Evolutionary conservation across 176 grass and related monocot species (phyloP), one percentile per base, ranked within the genome.

Genomic region (Paspalum notatum): DNA sequence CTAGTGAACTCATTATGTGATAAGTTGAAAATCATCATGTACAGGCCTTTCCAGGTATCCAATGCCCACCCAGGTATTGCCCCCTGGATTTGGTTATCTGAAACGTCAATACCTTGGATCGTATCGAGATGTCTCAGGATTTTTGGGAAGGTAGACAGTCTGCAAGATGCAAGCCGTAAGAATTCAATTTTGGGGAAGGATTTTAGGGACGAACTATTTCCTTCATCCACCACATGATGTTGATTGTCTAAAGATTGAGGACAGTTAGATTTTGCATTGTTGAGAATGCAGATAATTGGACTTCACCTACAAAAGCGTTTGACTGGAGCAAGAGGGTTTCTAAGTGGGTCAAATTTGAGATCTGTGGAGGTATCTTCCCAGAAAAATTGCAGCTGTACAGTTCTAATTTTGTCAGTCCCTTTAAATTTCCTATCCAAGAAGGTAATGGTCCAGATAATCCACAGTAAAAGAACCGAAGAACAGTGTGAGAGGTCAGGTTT

Each of bases 181-280:
- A 71, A 76, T 4, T 10, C 73, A 16, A 91, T 77, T 3, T 85
- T 47, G 1, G 85, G 89, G 46, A 74, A 85, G 37, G 68, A 84
- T 4, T 1, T 9, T 7, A 21, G 0, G 26, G 12, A 66, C 64
- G 58, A 78, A 68, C 58, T 60, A 25, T 48, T 14, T 22, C 8
- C 21, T 85, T 49, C 82, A 14, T 91, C 81, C 22, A 39, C 75
- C 9, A 88, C 32, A 10, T 32, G 44, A 3, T 88, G 63, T 43
- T 61, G 45, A 46, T 91, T 87, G n/a, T 81, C 60, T 32, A 91
- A 3, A 91, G 76, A 82, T 78, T 82, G 12, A 87, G n/a, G 67
- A 27, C 53, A 12, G 24, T 60, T 32, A 91, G 77, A 43, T 87
- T 78, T 61, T 26, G 87, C 39, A 88, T 41, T 18, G 44, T 27